Evolutionary conservation across 1,139 yeast genomes (phyloP), one percentile per base, ranked within the genome.

Genomic region (Blastobotrys persicus): DNA sequence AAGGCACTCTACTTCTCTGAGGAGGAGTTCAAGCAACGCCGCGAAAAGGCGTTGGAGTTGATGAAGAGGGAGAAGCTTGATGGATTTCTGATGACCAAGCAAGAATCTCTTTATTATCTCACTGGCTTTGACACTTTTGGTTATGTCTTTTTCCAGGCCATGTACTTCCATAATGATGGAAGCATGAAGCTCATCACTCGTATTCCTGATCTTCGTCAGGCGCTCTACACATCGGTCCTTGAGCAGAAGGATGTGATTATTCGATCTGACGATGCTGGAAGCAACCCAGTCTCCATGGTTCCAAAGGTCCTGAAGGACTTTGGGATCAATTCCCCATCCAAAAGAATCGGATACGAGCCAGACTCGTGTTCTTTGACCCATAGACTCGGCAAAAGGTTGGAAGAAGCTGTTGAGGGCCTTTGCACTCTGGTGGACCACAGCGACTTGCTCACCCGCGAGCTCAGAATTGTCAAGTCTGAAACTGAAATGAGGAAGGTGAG

Each of bases 121-220:
- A 47, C 50, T 32, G 50, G 50, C 9, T 47, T 37, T 35, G 50
- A 47, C 26, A 47, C 50, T 14, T 47, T 47, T 47, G 50, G 50
- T n/a, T 47, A 47, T 17, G 50, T 47, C 41, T 47, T 47, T 26
- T 47, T 47, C 50, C 50, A 47, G 28, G 50, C 50, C 39, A 47
- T 47, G 50, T 47, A 47, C 44, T 47, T 47, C 35, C 50, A 47
- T 37, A 47, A 38, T 2, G 50, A 47, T 31, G 50, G 50, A 17
- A 31, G 40, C 39, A 47, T 47, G 50, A 47, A 47, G 44, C 28
- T 47, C 19, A 47, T 47, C 42, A 47, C 50, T 35, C 28, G 50
- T 31, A 47, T 47, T 23, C 50, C 50, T 28, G 50, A 47, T 18
- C 37, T 47, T 13, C 39, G 50, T 20, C 50, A 47, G 34, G 50